These are phyloP conservation scores for Hymenoscyphus linearis DNA, from an alignment of 2,329 filamentous ascomycete species.

Conservation along the genomic window DNA sequence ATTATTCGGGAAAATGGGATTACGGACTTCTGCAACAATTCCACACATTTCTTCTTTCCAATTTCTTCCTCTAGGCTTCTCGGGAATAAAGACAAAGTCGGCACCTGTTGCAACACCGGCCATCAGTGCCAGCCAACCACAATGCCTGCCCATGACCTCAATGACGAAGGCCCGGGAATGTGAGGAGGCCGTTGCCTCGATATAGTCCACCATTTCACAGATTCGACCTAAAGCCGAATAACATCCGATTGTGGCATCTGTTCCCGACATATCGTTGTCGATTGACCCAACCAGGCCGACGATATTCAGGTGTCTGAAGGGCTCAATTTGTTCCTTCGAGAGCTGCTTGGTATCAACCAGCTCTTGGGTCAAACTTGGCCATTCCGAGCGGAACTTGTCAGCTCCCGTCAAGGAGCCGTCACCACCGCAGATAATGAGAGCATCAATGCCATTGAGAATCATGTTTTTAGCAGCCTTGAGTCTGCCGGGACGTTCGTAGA, in stretches of 20 bases:
- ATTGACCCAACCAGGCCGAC: constrained; percentile 95
- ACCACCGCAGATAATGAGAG: constrained; percentile 92
- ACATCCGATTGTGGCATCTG: constrained; percentile 94
- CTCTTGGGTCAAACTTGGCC: constrained; percentile 83
- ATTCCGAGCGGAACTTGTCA: constrained; percentile 87
- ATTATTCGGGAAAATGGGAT: neutral
- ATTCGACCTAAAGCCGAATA: constrained; percentile 92
- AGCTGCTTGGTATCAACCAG: constrained; percentile 71
- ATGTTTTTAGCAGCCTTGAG: constrained; percentile 89
- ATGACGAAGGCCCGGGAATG: constrained; percentile 96
- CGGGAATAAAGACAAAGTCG: constrained; percentile 95
- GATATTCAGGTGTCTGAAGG: constrained; percentile 86
- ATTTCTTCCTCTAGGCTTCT: constrained; percentile 79
- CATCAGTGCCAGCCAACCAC: constrained; percentile 96
- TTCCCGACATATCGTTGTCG: constrained; percentile 96
- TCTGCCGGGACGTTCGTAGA: constrained; percentile 82
- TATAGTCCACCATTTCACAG: constrained; percentile 93
- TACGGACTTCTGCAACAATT: constrained; percentile 61
- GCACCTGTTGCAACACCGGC: constrained; percentile 91
- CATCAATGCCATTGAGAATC: constrained; percentile 87
- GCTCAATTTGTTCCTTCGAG: constrained; percentile 62
- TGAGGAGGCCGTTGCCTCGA: constrained; percentile 89
- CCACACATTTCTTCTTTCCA: constrained; percentile 87
- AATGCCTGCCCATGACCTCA: constrained; percentile 97
- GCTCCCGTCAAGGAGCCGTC: constrained; percentile 95